phyloP scores from a whole-genome alignment of 2,329 filamentous ascomycete genomes.

The Trichophyton rubrum region DNA sequence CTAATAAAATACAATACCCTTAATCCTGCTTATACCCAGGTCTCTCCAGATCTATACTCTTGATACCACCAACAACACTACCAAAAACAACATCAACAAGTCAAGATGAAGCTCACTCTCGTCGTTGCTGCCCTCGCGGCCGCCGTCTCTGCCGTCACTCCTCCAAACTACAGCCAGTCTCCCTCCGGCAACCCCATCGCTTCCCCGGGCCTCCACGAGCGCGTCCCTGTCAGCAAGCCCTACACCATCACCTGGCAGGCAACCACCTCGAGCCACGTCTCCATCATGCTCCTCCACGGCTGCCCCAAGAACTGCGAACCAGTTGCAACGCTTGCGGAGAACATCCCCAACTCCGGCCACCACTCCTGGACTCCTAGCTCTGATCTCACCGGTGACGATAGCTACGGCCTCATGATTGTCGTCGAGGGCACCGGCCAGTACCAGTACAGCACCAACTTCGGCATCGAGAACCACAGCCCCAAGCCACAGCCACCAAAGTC shows the following conservation, averaged over 20 bases:
- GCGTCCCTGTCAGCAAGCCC: slow-evolving; percentile 43
- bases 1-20: background rate
- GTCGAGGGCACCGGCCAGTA: slow-evolving; percentile 47
- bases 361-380: slow-evolving; percentile 44
- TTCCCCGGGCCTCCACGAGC: slow-evolving; percentile 39
- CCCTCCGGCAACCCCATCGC: slow-evolving; percentile 44
- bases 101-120: slow-evolving; percentile 30
- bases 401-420: slow-evolving; percentile 51
- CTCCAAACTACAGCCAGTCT: slow-evolving; percentile 24
- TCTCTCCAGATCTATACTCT: slow-evolving; percentile 11
- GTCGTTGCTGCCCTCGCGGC: slow-evolving; percentile 29
- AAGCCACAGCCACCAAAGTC: slow-evolving; percentile 7
- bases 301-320: slow-evolving; percentile 43
- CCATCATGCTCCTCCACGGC: slow-evolving; percentile 49
- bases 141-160: slow-evolving; percentile 26
- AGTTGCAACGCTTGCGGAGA: slow-evolving; percentile 40
- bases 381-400: slow-evolving; percentile 36
- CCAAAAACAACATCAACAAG: background rate
- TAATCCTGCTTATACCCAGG: slow-evolving; percentile 9
- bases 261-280: slow-evolving; percentile 31
- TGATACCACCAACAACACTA: slow-evolving; percentile 3
- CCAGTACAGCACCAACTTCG: slow-evolving; percentile 52
- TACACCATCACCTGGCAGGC: slow-evolving; percentile 49
- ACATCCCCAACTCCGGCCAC: slow-evolving; percentile 43
- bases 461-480: slow-evolving; percentile 32